Evolutionary conservation across 441 rosid genomes (phyloP), one percentile per base, ranked within the genome.

Genomic region (Capsella rubella): DNA sequence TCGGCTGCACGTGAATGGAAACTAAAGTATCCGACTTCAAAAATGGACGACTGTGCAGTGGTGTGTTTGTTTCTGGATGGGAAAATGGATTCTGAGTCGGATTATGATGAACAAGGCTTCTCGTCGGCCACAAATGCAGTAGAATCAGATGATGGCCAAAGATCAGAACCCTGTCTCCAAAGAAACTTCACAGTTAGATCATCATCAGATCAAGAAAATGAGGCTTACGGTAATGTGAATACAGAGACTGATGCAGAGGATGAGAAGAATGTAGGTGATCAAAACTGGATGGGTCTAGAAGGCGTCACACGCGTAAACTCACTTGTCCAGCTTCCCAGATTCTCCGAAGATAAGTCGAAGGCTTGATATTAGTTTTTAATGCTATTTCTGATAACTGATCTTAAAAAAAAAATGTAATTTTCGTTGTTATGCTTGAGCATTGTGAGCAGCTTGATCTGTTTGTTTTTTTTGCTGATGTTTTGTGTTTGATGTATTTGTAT

Each of bases 21-120:
- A 84, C 85, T 89, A 50, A 96, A 96, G 71, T 96, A 93, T 73
- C 99, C 97, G 6, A 96, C 98, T 62, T 96, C 99, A 3, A 95
- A 90, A 73, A 89, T 95, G 97, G 99, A 93, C 72, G 99, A 95
- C 64, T 96, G 99, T 84, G 98, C 99, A 15, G 99, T 93, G 21
- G 97, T 96, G 53, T 96, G 99, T 80, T 75, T 96, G 78, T 96
- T 91, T 82, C 78, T 95, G 57, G 97, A 95, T 51, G 96, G 97
- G 45, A 93, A 93, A 79, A 91, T 95, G 97, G 99, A 93, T 71
- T 81, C 94, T 0, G 98, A 92, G 80, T 88, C 97, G 1, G 81
- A 78, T 42, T 66, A 72, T 40, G 97, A 95, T 71, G 95, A 91
- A 39, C 97, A 87, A 25, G 88, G 97, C 16, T 84, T 86, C 79